Base-by-base conservation (phyloP, 345 rosid species). In the Turritis glabra region DNA sequence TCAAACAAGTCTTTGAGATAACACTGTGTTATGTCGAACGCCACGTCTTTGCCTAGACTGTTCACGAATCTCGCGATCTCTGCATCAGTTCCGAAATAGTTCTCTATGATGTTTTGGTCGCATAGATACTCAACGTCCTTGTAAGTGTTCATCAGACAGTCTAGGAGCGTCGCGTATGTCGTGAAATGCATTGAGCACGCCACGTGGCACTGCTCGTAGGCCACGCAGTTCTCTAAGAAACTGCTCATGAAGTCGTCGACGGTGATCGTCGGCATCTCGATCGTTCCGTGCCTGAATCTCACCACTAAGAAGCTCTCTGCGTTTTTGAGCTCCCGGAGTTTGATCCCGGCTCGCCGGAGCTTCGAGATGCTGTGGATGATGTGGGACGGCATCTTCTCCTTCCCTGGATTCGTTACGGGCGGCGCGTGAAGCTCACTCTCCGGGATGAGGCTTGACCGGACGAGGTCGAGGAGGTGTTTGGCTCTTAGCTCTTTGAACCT, bases 231-330 rank as follows among this genome's bases (percentile, higher is more conserved):
- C 0, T 79, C 70, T 54, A 93, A 72, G 63, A 93, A 84, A 1
- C 92, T 82, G 74, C 85, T 77, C 95, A 82, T 86, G 74, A 84
- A 82, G 35, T 93, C 98, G 48, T 92, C 97, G 23, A 90, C 62
- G 4, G 87, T 82, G 44, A 91, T 82, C 0, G 78, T 38, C 3
- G 98, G 95, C 96, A 90, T 90, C 67, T 90, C 84, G 30, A 92
- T 82, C 30, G 75, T 73, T 0, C 98, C 98, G 3, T 29, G 44
- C 6, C 41, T 65, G 85, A 90, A 90, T n/a, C 76, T 80, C 6
- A 92, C 86, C 32, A 71, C 84, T 26, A 92, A 67, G 80, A 90
- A 87, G 73, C 86, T 88, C 1, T 85, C 86, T 0, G 61, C 79
- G 40, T 77, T 73, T 74, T 59, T 67, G 0, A 63, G 67, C 19